These are phyloP conservation scores for Ophiocordyceps camponoti-saundersi DNA, from an alignment of 2,329 filamentous ascomycete species.

Conservation along the genomic window DNA sequence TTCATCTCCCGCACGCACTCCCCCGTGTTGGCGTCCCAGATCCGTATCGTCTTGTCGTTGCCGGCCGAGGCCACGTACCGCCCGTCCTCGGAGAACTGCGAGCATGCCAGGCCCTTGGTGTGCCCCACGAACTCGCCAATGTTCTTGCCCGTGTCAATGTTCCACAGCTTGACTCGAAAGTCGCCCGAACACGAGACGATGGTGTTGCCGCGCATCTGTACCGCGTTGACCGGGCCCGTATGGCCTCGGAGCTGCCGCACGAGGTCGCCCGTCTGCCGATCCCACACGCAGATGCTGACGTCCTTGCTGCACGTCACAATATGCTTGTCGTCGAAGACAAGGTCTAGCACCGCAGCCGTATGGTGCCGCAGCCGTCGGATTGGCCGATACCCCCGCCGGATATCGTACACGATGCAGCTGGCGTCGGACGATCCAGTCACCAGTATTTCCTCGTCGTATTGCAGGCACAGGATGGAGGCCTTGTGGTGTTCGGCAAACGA, in stretches of 20 bases:
- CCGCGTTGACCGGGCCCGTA: constrained; percentile 83
- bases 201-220: constrained; percentile 84
- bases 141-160: constrained; percentile 72
- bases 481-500: constrained; percentile 58
- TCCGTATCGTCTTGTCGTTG: constrained; percentile 88
- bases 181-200: constrained; percentile 91
- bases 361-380: constrained; percentile 65
- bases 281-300: constrained; percentile 85
- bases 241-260: constrained; percentile 73
- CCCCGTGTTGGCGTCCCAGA: constrained; percentile 87
- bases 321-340: constrained; percentile 80
- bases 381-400: constrained; percentile 62
- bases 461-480: constrained; percentile 84
- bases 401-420: constrained; percentile 80
- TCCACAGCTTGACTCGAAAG: constrained; percentile 88
- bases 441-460: constrained; percentile 84
- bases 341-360: constrained; percentile 76
- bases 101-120: constrained; percentile 85
- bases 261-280: constrained; percentile 59
- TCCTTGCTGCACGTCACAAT: constrained; percentile 98
- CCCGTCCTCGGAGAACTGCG: constrained; percentile 93
- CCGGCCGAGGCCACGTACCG: constrained; percentile 84
- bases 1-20: constrained; percentile 64
- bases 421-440: constrained; percentile 90
- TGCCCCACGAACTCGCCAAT: constrained; percentile 83